These are phyloP conservation scores for Ogataea zsoltii DNA, from an alignment of 805 yeast genomes.

Conservation along the genomic window DNA sequence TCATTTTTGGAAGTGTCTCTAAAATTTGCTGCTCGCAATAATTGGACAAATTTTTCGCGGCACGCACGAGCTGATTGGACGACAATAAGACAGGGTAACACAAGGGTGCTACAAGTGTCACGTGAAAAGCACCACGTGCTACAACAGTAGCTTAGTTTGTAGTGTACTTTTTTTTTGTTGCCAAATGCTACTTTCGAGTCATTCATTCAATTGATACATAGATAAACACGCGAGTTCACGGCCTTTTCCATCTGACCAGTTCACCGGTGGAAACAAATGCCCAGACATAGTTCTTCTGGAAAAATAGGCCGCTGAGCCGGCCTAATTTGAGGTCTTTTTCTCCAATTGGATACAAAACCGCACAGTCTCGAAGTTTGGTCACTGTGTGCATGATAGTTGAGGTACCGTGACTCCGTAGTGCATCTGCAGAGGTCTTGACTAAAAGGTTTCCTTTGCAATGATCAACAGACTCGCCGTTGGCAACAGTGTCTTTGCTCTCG, in stretches of 20 bases:
- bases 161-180: background rate
- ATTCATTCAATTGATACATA: no score
- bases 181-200: background rate
- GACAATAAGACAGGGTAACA: background rate
- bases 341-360: constrained; percentile 36
- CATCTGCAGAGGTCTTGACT: background rate
- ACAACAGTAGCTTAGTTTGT: background rate
- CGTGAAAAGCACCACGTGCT: constrained; percentile 3
- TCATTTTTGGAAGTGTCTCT: background rate
- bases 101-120: constrained; percentile 2
- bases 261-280: constrained; percentile 40
- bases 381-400: constrained; percentile 26
- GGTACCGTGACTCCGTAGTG: background rate
- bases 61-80: constrained; percentile 13
- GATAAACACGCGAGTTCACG: no score
- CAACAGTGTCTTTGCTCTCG: constrained; percentile 1
- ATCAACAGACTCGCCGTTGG: background rate
- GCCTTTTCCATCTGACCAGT: constrained; percentile 40
- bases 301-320: constrained; percentile 33
- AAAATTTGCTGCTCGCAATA: constrained; percentile 1
- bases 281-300: constrained; percentile 37
- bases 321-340: constrained; percentile 36
- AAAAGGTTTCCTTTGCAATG: constrained; percentile 1
- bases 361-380: constrained; percentile 28
- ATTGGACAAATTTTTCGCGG: constrained; percentile 9